These are phyloP conservation scores for Globisporangium spinosum DNA, from an alignment of 352 stramenopile genomes.

Conservation along the genomic window DNA sequence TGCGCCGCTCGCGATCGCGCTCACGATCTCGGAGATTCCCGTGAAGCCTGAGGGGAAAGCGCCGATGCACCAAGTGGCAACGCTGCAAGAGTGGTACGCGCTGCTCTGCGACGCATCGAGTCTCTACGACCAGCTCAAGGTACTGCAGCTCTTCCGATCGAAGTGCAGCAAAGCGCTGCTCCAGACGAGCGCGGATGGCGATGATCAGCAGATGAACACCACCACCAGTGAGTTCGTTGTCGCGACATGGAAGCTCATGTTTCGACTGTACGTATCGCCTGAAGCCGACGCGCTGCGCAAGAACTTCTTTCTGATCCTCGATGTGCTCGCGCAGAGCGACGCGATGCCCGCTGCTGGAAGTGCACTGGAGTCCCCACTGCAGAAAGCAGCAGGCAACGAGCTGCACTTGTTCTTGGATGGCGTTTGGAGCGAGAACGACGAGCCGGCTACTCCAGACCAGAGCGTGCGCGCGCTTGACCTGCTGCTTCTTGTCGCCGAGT, in stretches of 20 bases:
- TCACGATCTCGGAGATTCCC: slow-evolving; percentile 25
- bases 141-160: slow-evolving; percentile 68
- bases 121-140: slow-evolving; percentile 71
- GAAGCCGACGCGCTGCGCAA: slow-evolving; percentile 47
- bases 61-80: slow-evolving; percentile 10
- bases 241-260: slow-evolving; percentile 50
- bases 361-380: slow-evolving; percentile 15
- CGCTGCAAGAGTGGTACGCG: slow-evolving; percentile 43
- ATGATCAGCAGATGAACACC: neutral
- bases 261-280: slow-evolving; percentile 49
- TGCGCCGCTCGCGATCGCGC: slow-evolving; percentile 28
- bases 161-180: slow-evolving; percentile 35
- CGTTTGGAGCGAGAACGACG: slow-evolving; percentile 23
- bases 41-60: slow-evolving; percentile 20
- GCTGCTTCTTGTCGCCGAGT: slow-evolving; percentile 58
- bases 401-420: slow-evolving; percentile 32
- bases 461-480: slow-evolving; percentile 43
- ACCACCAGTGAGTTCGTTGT: slow-evolving; percentile 21
- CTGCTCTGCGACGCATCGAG: slow-evolving; percentile 25
- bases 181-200: neutral
- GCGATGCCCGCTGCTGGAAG: neutral
- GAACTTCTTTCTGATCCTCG: slow-evolving; percentile 62
- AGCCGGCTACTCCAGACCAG: slow-evolving; percentile 19
- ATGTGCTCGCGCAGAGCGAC: slow-evolving; percentile 34
- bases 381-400: slow-evolving; percentile 32